phyloP scores from a whole-genome alignment of 2,329 filamentous ascomycete species.

The Berkeleyomyces basicola region DNA sequence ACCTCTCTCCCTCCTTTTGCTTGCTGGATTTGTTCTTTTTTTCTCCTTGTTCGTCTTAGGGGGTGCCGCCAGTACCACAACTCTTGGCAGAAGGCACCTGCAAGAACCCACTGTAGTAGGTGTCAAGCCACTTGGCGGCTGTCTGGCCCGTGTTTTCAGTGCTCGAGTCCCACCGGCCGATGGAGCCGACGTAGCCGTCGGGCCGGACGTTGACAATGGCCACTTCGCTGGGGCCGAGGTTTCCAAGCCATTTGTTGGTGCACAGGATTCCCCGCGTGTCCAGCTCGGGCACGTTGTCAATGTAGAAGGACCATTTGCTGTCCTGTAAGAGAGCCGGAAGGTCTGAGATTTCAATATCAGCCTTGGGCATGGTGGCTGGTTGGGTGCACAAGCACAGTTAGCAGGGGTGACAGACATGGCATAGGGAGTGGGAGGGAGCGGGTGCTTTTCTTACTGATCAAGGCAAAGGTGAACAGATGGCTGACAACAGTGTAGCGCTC shows the following conservation, averaged over 20 bases:
- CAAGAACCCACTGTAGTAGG: slow-evolving; percentile 38
- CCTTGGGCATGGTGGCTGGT: slow-evolving; percentile 41
- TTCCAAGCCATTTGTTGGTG: slow-evolving; percentile 54
- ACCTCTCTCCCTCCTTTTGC: too few relatives aligned
- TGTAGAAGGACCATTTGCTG: slow-evolving; percentile 55
- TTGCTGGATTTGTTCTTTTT: too few relatives aligned
- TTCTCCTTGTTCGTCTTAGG: too few relatives aligned
- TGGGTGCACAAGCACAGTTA: neutral
- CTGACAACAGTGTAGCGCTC: slow-evolving; percentile 53
- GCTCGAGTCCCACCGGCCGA: slow-evolving; percentile 36
- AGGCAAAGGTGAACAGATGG: slow-evolving; percentile 50
- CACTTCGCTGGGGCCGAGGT: slow-evolving; percentile 37
- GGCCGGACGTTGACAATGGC: slow-evolving; percentile 53
- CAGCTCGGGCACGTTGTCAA: slow-evolving; percentile 45
- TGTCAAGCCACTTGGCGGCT: slow-evolving; percentile 37
- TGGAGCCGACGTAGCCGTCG: slow-evolving; percentile 57
- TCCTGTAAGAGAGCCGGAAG: slow-evolving; percentile 44
- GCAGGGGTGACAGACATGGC: neutral
- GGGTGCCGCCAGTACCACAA: neutral
- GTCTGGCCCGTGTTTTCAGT: slow-evolving; percentile 33
- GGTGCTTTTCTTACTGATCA: slow-evolving; percentile 39
- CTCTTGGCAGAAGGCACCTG: slow-evolving; percentile 25
- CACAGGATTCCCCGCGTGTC: slow-evolving; percentile 36
- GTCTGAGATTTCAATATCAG: slow-evolving; percentile 47
- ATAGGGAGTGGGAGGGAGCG: neutral